Evolutionary conservation across 176 grass and related monocot species (phyloP).

Genomic region (Stipa capillata): DNA sequence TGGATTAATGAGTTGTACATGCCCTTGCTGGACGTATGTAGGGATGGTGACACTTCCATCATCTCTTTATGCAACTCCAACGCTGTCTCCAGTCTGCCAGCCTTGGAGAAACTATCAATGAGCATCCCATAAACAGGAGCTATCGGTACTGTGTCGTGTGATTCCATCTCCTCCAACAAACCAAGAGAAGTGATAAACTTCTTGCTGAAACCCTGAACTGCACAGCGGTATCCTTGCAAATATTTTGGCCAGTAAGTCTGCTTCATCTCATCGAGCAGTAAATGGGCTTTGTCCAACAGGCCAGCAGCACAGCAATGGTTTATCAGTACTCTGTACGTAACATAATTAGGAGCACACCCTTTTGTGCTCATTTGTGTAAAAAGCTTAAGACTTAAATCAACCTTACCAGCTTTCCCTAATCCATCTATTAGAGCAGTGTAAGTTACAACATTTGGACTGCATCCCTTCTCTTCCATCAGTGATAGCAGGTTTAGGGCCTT

Average conservation of each 20-base stretch:
- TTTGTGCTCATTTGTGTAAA: slow-evolving; percentile 71
- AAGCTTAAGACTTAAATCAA: slow-evolving; percentile 57
- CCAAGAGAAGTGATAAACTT: slow-evolving; percentile 65
- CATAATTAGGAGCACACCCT: slow-evolving; percentile 85
- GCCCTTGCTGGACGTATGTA: slow-evolving; percentile 29
- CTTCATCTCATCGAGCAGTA: slow-evolving; percentile 88
- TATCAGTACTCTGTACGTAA: slow-evolving; percentile 84
- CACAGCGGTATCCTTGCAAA: slow-evolving; percentile 38
- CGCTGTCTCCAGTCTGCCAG: slow-evolving; percentile 68
- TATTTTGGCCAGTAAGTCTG: slow-evolving; percentile 92
- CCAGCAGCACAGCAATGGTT: slow-evolving; percentile 82
- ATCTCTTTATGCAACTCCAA: slow-evolving; percentile 83
- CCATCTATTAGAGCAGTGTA: slow-evolving; percentile 94
- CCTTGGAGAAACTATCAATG: slow-evolving; percentile 74
- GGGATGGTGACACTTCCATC: slow-evolving; percentile 34
- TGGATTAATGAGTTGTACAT: slow-evolving; percentile 57
- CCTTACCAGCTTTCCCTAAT: slow-evolving; percentile 73
- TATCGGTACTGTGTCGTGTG: slow-evolving; percentile 46
- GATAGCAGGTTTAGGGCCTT: slow-evolving; percentile 68
- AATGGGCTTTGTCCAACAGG: slow-evolving; percentile 65
- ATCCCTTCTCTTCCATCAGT: slow-evolving; percentile 88
- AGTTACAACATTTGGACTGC: slow-evolving; percentile 85
- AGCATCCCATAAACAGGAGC: slow-evolving; percentile 67
- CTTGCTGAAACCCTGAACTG: slow-evolving; percentile 78
- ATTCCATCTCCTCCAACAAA: slow-evolving; percentile 61